These are phyloP conservation scores for Lycium ferocissimum DNA, from an alignment of 257 asterid genomes.

Conservation along the genomic window DNA sequence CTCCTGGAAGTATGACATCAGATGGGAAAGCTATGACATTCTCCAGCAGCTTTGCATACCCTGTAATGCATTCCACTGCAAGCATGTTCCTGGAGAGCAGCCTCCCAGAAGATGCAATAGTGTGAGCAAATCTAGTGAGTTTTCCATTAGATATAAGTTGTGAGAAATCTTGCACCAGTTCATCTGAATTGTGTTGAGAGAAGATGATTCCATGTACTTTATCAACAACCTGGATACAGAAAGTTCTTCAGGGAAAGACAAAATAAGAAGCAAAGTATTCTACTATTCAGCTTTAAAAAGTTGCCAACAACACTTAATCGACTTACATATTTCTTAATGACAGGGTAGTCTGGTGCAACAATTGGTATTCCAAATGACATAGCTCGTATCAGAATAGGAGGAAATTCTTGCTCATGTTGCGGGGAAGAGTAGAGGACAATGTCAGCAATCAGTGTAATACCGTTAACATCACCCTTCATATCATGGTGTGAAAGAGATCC, in stretches of 20 bases:
- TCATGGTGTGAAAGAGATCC: slow-evolving; percentile 85
- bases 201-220: slow-evolving; percentile 83
- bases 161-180: slow-evolving; percentile 66
- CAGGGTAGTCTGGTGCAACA: slow-evolving; percentile 76
- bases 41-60: slow-evolving; percentile 76
- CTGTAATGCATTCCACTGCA: slow-evolving; percentile 75
- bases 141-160: slow-evolving; percentile 70
- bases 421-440: slow-evolving; percentile 84
- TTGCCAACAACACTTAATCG: slow-evolving; percentile 37
- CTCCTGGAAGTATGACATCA: slow-evolving; percentile 77
- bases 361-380: slow-evolving; percentile 91
- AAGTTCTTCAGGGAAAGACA: slow-evolving; percentile 33
- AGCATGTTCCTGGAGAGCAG: slow-evolving; percentile 83
- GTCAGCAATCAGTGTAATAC: slow-evolving; percentile 88
- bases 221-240: slow-evolving; percentile 70
- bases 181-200: slow-evolving; percentile 65
- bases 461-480: slow-evolving; percentile 68
- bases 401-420: slow-evolving; percentile 92
- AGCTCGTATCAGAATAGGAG: slow-evolving; percentile 84
- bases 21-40: slow-evolving; percentile 82
- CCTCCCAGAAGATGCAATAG: slow-evolving; percentile 79
- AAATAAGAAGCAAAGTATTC: slow-evolving; percentile 18
- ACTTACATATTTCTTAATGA: slow-evolving; percentile 75
- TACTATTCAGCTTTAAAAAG: slow-evolving; percentile 23
- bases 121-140: slow-evolving; percentile 66